phyloP scores from a whole-genome alignment of 2,329 filamentous ascomycete species.

The Pezicula rhizophila region DNA sequence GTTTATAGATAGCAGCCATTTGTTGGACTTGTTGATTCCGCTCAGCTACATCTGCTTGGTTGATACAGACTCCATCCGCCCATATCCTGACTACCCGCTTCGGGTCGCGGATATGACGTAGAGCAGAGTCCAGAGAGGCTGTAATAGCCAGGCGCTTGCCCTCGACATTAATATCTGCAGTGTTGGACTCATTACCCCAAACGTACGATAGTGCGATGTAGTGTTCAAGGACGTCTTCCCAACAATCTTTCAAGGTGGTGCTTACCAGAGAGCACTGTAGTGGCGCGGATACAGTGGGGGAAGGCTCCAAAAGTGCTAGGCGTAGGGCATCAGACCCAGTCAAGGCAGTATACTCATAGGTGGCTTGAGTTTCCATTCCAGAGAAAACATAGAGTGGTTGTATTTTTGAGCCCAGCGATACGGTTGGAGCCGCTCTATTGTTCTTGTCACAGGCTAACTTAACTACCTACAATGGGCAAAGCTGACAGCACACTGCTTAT shows the following conservation, averaged over 20 bases:
- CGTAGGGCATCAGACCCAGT: too few relatives aligned
- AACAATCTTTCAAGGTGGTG: slow-evolving; percentile 1
- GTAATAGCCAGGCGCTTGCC: background rate
- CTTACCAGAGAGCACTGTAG: too few relatives aligned
- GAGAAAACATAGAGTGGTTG: too few relatives aligned
- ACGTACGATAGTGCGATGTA: slow-evolving; percentile 13
- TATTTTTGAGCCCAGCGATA: too few relatives aligned
- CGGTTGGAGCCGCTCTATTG: too few relatives aligned
- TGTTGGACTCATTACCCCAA: slow-evolving; percentile 8
- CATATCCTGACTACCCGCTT: background rate
- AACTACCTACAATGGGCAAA: too few relatives aligned
- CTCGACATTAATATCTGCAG: slow-evolving; percentile 14
- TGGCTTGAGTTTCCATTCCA: too few relatives aligned
- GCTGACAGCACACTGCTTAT: too few relatives aligned
- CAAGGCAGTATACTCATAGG: too few relatives aligned
- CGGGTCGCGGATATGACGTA: background rate
- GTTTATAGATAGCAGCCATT: slow-evolving; percentile 4
- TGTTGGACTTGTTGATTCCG: slow-evolving; percentile 9
- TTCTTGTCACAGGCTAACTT: too few relatives aligned
- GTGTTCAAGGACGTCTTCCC: slow-evolving; percentile 6
- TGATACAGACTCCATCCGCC: slow-evolving; percentile 8
- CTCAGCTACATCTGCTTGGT: slow-evolving; percentile 9
- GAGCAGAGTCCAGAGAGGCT: background rate
- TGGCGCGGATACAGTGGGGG: too few relatives aligned
- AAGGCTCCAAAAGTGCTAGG: too few relatives aligned